Conservation (phyloP, 768 basidiomycete species). For the Mycena pura region DNA sequence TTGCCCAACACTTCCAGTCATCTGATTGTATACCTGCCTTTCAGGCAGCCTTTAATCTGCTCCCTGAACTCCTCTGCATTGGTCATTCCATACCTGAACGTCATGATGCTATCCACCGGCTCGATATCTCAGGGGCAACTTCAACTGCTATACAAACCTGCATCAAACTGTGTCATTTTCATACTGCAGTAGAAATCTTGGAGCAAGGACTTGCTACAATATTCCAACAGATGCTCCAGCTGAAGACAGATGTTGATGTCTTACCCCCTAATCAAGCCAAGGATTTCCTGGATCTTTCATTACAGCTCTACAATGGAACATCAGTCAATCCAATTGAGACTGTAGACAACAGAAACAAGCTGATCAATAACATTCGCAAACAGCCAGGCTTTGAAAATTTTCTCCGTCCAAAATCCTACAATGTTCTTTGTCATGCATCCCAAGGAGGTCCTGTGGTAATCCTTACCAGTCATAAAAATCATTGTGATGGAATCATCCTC, state of each 20-base stretch:
- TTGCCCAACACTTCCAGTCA: background rate
- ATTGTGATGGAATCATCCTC: slow-evolving; percentile 27
- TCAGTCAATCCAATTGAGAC: background rate
- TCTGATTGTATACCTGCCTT: background rate
- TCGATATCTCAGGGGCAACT: background rate
- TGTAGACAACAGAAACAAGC: slow-evolving; percentile 3
- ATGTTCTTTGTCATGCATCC: slow-evolving; percentile 14
- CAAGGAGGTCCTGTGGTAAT: slow-evolving; percentile 27
- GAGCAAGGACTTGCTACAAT: too few relatives aligned
- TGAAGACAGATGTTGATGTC: background rate
- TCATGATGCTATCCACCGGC: background rate
- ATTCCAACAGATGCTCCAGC: background rate
- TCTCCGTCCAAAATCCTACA: slow-evolving; percentile 6
- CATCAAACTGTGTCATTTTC: background rate
- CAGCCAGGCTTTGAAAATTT: slow-evolving; percentile 16
- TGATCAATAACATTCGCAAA: slow-evolving; percentile 20
- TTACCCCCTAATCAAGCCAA: background rate
- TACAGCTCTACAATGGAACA: background rate
- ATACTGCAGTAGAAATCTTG: background rate
- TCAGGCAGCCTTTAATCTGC: background rate
- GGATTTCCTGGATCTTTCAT: background rate
- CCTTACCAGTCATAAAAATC: slow-evolving; percentile 12
- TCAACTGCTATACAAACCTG: background rate
- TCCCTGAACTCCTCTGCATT: background rate
- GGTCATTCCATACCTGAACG: background rate